These are phyloP conservation scores for Vitellaria paradoxa DNA, from an alignment of 179 eudicot genomes.

Conservation along the genomic window DNA sequence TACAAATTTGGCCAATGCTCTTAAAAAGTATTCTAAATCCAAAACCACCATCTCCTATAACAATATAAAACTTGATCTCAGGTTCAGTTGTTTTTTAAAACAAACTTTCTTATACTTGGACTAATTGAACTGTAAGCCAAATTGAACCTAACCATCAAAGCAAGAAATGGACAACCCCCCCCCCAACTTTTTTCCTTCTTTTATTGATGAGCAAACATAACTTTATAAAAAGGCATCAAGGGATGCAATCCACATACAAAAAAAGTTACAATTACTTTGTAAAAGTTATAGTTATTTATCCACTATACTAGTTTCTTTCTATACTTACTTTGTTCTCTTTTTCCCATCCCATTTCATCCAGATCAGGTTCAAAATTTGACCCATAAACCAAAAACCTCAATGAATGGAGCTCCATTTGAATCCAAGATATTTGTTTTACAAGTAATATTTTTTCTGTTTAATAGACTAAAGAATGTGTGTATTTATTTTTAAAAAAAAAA, in stretches of 20 bases:
- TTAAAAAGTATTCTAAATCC: not conserved
- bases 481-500: no score
- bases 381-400: not conserved
- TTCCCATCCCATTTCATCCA: conserved; percentile 3
- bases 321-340: not conserved
- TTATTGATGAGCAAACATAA: no score
- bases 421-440: not conserved
- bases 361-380: conserved; percentile 9
- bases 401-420: not conserved
- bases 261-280: not conserved
- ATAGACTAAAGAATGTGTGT: not conserved
- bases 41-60: not conserved
- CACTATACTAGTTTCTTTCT: not conserved
- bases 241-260: not conserved
- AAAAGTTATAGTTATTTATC: not conserved
- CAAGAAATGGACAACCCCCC: not conserved
- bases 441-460: not conserved
- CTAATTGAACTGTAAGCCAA: not conserved
- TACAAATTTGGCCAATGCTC: not conserved
- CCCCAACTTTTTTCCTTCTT: no score
- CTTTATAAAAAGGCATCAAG: no score
- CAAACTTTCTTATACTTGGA: not conserved
- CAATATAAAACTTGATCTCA: not conserved
- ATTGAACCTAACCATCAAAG: not conserved
- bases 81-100: not conserved